Conservation (phyloP, 768 basidiomycete genomes). For the Udeniomyces megalosporus region DNA sequence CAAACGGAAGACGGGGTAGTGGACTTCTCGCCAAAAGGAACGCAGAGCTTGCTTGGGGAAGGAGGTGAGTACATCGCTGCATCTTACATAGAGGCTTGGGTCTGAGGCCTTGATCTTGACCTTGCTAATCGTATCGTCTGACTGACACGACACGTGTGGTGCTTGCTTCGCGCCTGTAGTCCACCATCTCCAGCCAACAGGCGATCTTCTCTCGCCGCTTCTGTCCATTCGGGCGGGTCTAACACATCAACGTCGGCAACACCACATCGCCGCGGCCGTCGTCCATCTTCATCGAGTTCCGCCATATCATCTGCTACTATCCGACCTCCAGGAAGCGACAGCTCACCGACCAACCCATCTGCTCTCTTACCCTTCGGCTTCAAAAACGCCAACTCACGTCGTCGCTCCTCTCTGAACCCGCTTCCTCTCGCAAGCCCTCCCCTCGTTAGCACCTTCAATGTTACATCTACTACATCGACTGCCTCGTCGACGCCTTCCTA, state of each 20-base stretch:
- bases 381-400: neutral
- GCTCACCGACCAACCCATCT: neutral
- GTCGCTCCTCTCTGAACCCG: slow-evolving; percentile 5
- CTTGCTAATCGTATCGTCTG: too few species aligned
- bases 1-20: neutral
- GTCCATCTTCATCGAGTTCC: slow-evolving; percentile 11
- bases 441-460: neutral
- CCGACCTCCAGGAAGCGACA: neutral
- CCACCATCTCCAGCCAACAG: slow-evolving; percentile 1
- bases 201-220: slow-evolving; percentile 8
- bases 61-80: neutral
- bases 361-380: slow-evolving; percentile 9
- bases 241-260: neutral
- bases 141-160: too few species aligned
- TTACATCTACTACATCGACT: neutral
- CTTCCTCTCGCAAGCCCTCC: neutral
- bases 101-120: too few species aligned
- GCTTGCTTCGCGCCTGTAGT: neutral
- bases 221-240: neutral
- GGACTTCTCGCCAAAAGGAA: neutral
- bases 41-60: neutral
- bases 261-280: neutral
- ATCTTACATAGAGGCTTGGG: neutral
- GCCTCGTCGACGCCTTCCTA: neutral
- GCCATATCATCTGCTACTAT: slow-evolving; percentile 1